Conservation (phyloP, 495 filamentous ascomycete genomes). For the Podospora tetraspora region DNA sequence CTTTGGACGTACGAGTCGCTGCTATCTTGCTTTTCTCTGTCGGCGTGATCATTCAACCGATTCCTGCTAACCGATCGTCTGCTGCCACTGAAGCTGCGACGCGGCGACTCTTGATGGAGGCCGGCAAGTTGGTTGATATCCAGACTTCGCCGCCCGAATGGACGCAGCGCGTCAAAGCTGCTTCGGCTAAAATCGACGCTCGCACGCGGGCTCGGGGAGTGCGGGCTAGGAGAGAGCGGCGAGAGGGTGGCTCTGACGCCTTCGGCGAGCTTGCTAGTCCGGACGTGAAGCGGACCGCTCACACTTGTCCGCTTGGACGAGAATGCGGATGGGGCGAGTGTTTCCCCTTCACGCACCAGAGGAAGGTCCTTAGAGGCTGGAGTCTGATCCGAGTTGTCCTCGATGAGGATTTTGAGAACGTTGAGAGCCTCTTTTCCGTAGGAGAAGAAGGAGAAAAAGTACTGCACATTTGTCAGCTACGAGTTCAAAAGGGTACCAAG, state of each 20-base stretch:
- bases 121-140: conserved; percentile 41
- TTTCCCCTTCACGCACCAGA: conserved; percentile 11
- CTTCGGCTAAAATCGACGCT: conserved; percentile 40
- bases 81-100: conserved; percentile 55
- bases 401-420: conserved; percentile 68
- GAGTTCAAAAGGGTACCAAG: background rate
- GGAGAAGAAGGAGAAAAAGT: conserved; percentile 94
- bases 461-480: conserved; percentile 46
- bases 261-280: conserved; percentile 51
- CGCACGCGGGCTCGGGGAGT: conserved; percentile 39
- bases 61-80: conserved; percentile 44
- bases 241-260: conserved; percentile 61
- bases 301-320: conserved; percentile 22
- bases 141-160: conserved; percentile 46
- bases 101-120: conserved; percentile 33
- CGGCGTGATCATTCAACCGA: conserved; percentile 35
- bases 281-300: conserved; percentile 18
- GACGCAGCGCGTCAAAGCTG: conserved; percentile 40
- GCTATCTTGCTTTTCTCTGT: conserved; percentile 55
- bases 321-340: conserved; percentile 6
- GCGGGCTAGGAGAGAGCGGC: conserved; percentile 41
- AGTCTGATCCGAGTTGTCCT: conserved; percentile 53
- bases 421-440: conserved; percentile 80
- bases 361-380: conserved; percentile 22
- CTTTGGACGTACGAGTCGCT: conserved; percentile 75